Evolutionary conservation across 2,329 filamentous ascomycete species (phyloP).

Genomic region (Zymoseptoria crescenta): DNA sequence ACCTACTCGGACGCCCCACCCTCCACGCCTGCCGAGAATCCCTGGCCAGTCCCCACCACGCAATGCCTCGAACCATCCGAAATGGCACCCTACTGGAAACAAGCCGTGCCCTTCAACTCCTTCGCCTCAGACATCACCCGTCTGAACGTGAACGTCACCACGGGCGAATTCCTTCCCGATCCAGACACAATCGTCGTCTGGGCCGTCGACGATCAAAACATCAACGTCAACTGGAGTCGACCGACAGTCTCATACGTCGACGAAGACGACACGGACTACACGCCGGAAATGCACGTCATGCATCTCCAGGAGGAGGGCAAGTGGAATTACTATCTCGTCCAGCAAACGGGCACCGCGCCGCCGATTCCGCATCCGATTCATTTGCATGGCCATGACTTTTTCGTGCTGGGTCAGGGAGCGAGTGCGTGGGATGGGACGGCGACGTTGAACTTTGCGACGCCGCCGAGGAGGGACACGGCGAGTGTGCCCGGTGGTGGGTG

Average conservation of each 20-base stretch:
- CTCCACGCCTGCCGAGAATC: constrained; percentile 16
- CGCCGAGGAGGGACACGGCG: constrained; percentile 41
- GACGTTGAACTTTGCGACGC: constrained; percentile 33
- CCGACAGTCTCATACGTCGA: constrained; percentile 40
- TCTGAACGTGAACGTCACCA: constrained; percentile 28
- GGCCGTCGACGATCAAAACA: constrained; percentile 34
- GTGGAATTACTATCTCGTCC: constrained; percentile 31
- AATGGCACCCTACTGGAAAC: constrained; percentile 27
- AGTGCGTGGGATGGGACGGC: constrained; percentile 21
- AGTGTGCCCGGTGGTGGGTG: constrained; percentile 39
- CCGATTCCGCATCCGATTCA: constrained; percentile 21
- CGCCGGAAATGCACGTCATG: constrained; percentile 34
- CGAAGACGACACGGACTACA: constrained; percentile 35
- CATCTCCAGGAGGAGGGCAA: constrained; percentile 30
- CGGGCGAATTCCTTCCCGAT: constrained; percentile 23
- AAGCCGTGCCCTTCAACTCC: constrained; percentile 30
- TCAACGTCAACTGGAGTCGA: constrained; percentile 37
- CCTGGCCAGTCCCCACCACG: constrained; percentile 19
- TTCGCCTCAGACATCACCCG: constrained; percentile 28
- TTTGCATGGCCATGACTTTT: constrained; percentile 27
- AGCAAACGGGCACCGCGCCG: constrained; percentile 17
- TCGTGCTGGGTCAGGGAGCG: constrained; percentile 22
- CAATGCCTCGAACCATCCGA: constrained; percentile 26
- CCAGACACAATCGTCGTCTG: constrained; percentile 34
- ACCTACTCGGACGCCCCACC: constrained; percentile 24